Conservation (phyloP, 2,329 filamentous ascomycete genomes). For the Furcasterigmium furcatum region DNA sequence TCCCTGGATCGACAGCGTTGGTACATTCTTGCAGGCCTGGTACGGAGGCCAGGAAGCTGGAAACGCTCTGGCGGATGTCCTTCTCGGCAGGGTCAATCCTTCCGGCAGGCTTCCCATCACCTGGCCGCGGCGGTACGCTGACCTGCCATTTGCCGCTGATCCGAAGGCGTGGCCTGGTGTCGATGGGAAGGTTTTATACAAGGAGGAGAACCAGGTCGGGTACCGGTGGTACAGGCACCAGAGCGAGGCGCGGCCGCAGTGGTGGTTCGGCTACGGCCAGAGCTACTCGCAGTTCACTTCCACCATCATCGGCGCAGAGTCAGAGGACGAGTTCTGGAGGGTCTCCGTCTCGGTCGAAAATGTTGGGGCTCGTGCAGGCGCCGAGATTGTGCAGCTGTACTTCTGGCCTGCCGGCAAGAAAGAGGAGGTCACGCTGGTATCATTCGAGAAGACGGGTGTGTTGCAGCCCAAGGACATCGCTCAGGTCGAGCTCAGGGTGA, state of each 20-base stretch:
- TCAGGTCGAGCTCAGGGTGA: not conserved
- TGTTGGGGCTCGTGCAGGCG: constrained; percentile 17
- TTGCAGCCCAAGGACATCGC: too few relatives aligned
- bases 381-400: constrained; percentile 24
- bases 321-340: constrained; percentile 33
- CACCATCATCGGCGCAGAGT: constrained; percentile 11
- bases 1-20: constrained; percentile 46
- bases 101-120: constrained; percentile 3
- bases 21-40: constrained; percentile 61
- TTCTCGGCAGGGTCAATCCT: constrained; percentile 56
- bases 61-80: constrained; percentile 64
- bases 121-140: not conserved
- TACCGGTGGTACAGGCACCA: constrained; percentile 10
- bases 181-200: constrained; percentile 6
- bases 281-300: constrained; percentile 9
- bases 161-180: constrained; percentile 8
- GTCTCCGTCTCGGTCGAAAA: constrained; percentile 42
- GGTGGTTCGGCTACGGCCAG: constrained; percentile 33
- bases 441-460: too few relatives aligned
- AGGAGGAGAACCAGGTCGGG: constrained; percentile 7
- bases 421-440: constrained; percentile 10
- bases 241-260: constrained; percentile 42
- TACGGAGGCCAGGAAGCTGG: constrained; percentile 69
- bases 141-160: not conserved
- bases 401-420: constrained; percentile 23